Conservation (phyloP, 306 rosid species). For the Vigna nakashimae region DNA sequence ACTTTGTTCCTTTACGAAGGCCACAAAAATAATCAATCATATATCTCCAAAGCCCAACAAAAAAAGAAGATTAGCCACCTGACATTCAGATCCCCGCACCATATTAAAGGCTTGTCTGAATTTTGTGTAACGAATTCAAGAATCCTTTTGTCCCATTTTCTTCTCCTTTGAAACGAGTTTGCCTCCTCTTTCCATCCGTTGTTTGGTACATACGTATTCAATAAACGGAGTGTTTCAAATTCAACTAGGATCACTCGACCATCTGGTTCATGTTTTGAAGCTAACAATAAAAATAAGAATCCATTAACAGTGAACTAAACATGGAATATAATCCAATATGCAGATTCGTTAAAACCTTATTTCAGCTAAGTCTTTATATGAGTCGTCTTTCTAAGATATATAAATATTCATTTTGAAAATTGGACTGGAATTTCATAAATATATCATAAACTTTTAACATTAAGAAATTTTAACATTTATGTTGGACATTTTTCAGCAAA, state of each 20-base stretch:
- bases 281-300: conserved; percentile 55
- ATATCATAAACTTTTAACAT: background rate
- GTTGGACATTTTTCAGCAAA: background rate
- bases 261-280: conserved; percentile 93
- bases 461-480: background rate
- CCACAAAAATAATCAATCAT: conserved; percentile 30
- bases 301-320: conserved; percentile 38
- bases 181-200: conserved; percentile 99
- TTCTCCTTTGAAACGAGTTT: conserved; percentile 90
- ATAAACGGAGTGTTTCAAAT: conserved; percentile 75
- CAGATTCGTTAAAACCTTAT: conserved; percentile 30
- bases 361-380: background rate
- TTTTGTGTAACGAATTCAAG: conserved; percentile 75
- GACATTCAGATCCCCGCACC: conserved; percentile 99
- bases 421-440: background rate
- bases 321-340: conserved; percentile 11
- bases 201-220: conserved; percentile 93
- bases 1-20: conserved; percentile 35
- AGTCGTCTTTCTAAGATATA: background rate
- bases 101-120: conserved; percentile 93
- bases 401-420: too few relatives aligned
- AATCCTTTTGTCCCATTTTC: conserved; percentile 97
- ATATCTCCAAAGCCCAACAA: conserved; percentile 22
- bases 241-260: conserved; percentile 94
- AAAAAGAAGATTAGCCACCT: conserved; percentile 60